Conservation (phyloP, 2,329 filamentous ascomycete species). For the Microdochium paspali region DNA sequence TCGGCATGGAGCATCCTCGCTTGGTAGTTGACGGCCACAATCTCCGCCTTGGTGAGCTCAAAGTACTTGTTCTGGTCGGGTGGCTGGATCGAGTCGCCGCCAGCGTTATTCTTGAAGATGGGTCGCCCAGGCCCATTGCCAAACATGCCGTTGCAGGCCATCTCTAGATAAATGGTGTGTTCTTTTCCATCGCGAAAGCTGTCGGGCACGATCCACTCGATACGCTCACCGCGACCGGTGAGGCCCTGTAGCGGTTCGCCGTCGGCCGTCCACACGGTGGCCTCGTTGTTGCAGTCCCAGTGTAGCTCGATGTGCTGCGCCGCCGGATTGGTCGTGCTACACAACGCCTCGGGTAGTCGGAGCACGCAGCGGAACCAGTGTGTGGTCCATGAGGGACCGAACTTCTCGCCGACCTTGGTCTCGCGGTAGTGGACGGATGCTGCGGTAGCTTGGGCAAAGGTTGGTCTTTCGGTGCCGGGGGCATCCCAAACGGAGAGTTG, state of each 20-base stretch:
- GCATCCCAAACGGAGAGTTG: conserved; percentile 82
- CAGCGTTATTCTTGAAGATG: conserved; percentile 38
- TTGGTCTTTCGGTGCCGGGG: conserved; percentile 70
- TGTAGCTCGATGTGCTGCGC: conserved; percentile 75
- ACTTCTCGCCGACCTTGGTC: conserved; percentile 66
- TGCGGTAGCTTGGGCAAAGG: conserved; percentile 70
- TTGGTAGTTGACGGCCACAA: conserved; percentile 80
- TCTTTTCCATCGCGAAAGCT: conserved; percentile 77
- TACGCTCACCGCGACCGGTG: conserved; percentile 79
- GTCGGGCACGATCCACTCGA: conserved; percentile 84
- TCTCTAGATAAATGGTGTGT: conserved; percentile 90
- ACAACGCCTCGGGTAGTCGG: conserved; percentile 64
- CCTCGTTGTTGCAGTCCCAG: conserved; percentile 93
- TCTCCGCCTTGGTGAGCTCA: conserved; percentile 65
- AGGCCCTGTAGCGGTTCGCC: conserved; percentile 87
- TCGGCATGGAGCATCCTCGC: conserved; percentile 80
- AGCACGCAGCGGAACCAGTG: conserved; percentile 91
- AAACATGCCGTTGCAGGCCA: conserved; percentile 99
- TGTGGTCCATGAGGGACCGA: conserved; percentile 93
- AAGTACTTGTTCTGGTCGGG: conserved; percentile 80
- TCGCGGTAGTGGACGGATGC: conserved; percentile 57
- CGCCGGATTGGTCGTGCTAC: conserved; percentile 37
- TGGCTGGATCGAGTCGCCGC: conserved; percentile 79
- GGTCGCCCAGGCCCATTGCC: conserved; percentile 48
- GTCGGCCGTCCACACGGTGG: conserved; percentile 84